These are phyloP conservation scores for Aspergillus transmontanensis DNA, from an alignment of 2,329 filamentous ascomycete genomes.

Conservation along the genomic window DNA sequence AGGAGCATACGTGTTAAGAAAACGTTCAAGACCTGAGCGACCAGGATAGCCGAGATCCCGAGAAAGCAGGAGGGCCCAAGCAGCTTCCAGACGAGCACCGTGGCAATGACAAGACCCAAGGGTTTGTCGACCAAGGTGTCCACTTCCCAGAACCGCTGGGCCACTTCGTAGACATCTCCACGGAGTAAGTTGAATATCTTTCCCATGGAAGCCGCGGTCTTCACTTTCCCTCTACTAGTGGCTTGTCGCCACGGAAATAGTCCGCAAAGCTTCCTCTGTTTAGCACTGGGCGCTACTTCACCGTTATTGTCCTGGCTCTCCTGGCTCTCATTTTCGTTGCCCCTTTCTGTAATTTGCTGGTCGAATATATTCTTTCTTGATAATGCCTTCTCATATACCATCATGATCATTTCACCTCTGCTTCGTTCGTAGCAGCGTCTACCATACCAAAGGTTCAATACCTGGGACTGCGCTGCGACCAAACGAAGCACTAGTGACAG, in stretches of 20 bases:
- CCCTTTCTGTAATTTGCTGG: constrained; percentile 33
- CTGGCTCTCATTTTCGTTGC: constrained; percentile 18
- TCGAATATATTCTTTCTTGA: constrained; percentile 62
- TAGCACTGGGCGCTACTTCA: constrained; percentile 22
- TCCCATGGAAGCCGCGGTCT: constrained; percentile 75
- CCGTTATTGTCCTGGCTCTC: constrained; percentile 14
- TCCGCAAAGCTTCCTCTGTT: constrained; percentile 30
- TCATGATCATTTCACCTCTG: constrained; percentile 81
- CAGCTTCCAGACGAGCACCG: constrained; percentile 73
- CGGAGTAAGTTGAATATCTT: constrained; percentile 90
- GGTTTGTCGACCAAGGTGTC: constrained; percentile 74
- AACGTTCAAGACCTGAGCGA: constrained; percentile 71
- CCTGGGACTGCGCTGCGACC: constrained; percentile 63
- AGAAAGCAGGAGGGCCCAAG: constrained; percentile 79
- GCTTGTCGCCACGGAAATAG: constrained; percentile 27
- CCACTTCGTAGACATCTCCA: constrained; percentile 46
- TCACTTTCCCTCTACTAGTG: constrained; percentile 34
- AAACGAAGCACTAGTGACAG: constrained; percentile 64
- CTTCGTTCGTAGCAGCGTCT: constrained; percentile 81
- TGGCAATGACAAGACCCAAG: constrained; percentile 72
- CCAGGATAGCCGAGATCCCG: constrained; percentile 68
- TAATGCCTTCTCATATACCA: constrained; percentile 78
- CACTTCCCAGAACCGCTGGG: constrained; percentile 78
- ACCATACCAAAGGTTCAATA: constrained; percentile 79
- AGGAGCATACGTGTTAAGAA: constrained; percentile 68